Base-by-base conservation (phyloP, 805 yeast genomes). In the Tetrapisispora namnaoensis region DNA sequence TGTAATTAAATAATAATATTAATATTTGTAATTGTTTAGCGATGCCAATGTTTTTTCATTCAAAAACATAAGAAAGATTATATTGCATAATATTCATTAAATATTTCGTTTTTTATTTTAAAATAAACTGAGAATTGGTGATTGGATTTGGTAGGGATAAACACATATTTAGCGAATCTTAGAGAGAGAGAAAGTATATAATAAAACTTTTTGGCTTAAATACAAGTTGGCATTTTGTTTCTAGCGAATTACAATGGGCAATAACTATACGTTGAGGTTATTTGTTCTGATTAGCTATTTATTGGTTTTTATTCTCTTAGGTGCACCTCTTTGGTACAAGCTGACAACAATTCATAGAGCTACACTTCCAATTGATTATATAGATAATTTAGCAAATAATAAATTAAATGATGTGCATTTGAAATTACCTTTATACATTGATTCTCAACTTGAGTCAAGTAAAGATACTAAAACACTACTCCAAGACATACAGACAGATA, bases 401-500 rank as follows among this genome's bases (percentile, higher is more conserved):
- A 74, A 72, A 13, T 63, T 72, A 38, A 54, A 63, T n/a, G 82
- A 77, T 55, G 50, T 78, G 2, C 62, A 63, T 17, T 44, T 78
- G 32, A 64, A 55, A 1, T 67, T 77, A 9, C 78, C 78, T 1
- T 66, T 77, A 2, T 70, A 67, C 45, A 53, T 72, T 24, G 37
- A 41, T 35, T 17, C 14, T 9, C 37, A 45, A n/a, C 4, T 14
- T 2, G n/a, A 30, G 14, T 20, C 27, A 1, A 17, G 4, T 18
- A 28, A 24, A 3, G 11, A 22, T 8, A 14, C 34, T 17, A 4
- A 28, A 2, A 35, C n/a, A 2, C 4, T 46, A n/a, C n/a, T 16
- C 16, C 4, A 21, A 9, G 44, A 40, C 18, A 7, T 46, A n/a
- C 40, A 46, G 14, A 17, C 24, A 10, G 17, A 17, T 1, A 3